phyloP scores from a whole-genome alignment of 2,329 filamentous ascomycete species.

The Pleurostoma richardsiae region DNA sequence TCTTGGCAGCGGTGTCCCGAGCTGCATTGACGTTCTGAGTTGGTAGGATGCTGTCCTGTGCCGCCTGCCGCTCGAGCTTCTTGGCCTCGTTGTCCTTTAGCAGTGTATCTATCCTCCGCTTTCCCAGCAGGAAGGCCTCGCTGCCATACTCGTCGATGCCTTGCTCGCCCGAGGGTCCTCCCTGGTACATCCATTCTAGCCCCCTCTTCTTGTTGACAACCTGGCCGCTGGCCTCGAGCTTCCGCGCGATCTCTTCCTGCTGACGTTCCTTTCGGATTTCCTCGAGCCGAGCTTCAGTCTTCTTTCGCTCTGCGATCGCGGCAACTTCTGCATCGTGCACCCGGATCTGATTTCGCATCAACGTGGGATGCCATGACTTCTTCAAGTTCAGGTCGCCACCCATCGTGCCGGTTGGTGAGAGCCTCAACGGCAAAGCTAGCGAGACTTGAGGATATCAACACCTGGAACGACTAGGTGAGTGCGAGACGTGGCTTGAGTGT shows the following conservation, averaged over 20 bases:
- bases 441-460: too few species aligned
- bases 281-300: constrained; percentile 83
- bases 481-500: neutral
- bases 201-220: constrained; percentile 62
- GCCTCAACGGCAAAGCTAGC: constrained; percentile 1
- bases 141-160: constrained; percentile 80
- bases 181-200: constrained; percentile 98
- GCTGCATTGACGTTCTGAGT: constrained; percentile 66
- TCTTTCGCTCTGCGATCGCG: constrained; percentile 90
- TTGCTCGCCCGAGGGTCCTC: constrained; percentile 75
- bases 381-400: constrained; percentile 89
- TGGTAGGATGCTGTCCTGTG: constrained; percentile 54
- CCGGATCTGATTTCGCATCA: constrained; percentile 84
- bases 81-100: constrained; percentile 77
- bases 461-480: neutral
- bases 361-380: constrained; percentile 88
- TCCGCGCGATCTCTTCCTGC: constrained; percentile 83
- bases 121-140: constrained; percentile 89
- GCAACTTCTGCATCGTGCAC: constrained; percentile 92
- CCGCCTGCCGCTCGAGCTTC: constrained; percentile 71
- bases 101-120: constrained; percentile 79
- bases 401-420: constrained; percentile 51
- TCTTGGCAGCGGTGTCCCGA: constrained; percentile 78
- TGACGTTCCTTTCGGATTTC: constrained; percentile 92
- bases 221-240: constrained; percentile 78